phyloP scores from a whole-genome alignment of 2,329 filamentous ascomycete genomes.

The Mycocentrospora acerina region DNA sequence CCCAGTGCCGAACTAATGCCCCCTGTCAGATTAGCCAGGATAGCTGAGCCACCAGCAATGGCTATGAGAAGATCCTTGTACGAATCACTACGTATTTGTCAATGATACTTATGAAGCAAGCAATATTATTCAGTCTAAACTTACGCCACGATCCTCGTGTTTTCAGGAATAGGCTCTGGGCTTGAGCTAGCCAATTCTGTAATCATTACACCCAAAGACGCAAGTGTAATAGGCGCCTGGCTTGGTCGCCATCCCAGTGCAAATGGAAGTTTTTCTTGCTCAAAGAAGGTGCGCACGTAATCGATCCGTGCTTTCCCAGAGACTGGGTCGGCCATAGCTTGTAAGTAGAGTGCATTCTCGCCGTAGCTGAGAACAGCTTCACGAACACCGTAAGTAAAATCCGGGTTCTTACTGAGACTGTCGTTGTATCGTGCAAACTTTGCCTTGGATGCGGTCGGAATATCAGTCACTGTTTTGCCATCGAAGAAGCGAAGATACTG shows the following conservation, averaged over 20 bases:
- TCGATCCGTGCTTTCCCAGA: constrained; percentile 10
- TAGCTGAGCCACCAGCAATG: constrained; percentile 9
- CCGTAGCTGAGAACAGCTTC: constrained; percentile 17
- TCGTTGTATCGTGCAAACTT: constrained; percentile 14
- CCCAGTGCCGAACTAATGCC: constrained; percentile 15
- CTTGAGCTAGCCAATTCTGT: constrained; percentile 4
- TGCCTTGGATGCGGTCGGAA: constrained; percentile 10
- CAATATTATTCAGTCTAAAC: background rate
- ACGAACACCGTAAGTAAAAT: constrained; percentile 10
- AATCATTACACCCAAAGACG: constrained; percentile 14
- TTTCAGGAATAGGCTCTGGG: constrained; percentile 11
- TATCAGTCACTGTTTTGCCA: constrained; percentile 9
- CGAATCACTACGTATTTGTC: constrained; percentile 8
- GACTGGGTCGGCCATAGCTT: constrained; percentile 9
- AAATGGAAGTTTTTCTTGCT: constrained; percentile 18
- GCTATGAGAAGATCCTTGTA: constrained; percentile 16
- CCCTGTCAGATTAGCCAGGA: constrained; percentile 13
- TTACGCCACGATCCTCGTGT: constrained; percentile 6
- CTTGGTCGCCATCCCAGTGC: constrained; percentile 17
- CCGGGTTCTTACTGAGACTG: constrained; percentile 10
- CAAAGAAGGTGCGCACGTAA: constrained; percentile 15
- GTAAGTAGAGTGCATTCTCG: constrained; percentile 16
- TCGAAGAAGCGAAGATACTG: constrained; percentile 16
- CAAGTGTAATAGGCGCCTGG: constrained; percentile 12
- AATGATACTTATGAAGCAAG: background rate